These are phyloP conservation scores for Fusarium succisae DNA, from an alignment of 2,329 filamentous ascomycete genomes.

Conservation along the genomic window DNA sequence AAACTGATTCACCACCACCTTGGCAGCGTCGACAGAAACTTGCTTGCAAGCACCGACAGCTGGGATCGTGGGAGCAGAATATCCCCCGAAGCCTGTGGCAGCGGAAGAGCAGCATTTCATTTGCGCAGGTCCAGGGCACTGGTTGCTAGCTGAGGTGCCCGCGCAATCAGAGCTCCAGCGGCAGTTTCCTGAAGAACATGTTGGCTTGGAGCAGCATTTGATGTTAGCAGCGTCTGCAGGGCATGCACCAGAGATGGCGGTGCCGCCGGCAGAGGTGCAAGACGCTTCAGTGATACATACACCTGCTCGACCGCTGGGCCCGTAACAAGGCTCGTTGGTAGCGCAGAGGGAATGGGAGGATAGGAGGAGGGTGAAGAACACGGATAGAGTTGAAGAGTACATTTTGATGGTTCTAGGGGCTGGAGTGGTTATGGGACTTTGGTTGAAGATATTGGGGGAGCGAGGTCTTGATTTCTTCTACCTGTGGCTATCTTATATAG, in stretches of 20 bases:
- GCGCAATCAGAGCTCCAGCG: conserved; percentile 51
- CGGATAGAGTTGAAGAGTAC: conserved; percentile 17
- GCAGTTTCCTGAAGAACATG: conserved; percentile 50
- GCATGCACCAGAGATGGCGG: conserved; percentile 50
- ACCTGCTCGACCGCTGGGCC: conserved; percentile 39
- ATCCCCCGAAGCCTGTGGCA: conserved; percentile 48
- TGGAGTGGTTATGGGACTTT: neutral
- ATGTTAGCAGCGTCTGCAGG: conserved; percentile 50
- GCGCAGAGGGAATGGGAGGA: conserved; percentile 36
- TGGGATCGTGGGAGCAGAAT: conserved; percentile 47
- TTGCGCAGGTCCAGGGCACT: conserved; percentile 51
- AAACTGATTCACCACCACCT: conserved; percentile 48
- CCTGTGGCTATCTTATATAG: conserved; percentile 2
- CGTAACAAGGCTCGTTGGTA: conserved; percentile 47
- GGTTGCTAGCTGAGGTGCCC: conserved; percentile 42
- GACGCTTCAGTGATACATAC: conserved; percentile 51
- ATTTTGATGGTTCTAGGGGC: conserved; percentile 21
- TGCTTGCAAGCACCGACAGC: conserved; percentile 49
- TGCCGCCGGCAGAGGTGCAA: conserved; percentile 51
- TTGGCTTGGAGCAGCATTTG: conserved; percentile 54
- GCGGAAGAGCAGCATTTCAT: conserved; percentile 52
- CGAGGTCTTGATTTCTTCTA: neutral
- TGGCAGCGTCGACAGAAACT: conserved; percentile 49
- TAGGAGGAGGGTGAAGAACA: conserved; percentile 28
- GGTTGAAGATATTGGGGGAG: neutral